Evolutionary conservation across 257 asterid genomes (phyloP), one percentile per base, ranked within the genome.

Genomic region (Mitragyna speciosa): DNA sequence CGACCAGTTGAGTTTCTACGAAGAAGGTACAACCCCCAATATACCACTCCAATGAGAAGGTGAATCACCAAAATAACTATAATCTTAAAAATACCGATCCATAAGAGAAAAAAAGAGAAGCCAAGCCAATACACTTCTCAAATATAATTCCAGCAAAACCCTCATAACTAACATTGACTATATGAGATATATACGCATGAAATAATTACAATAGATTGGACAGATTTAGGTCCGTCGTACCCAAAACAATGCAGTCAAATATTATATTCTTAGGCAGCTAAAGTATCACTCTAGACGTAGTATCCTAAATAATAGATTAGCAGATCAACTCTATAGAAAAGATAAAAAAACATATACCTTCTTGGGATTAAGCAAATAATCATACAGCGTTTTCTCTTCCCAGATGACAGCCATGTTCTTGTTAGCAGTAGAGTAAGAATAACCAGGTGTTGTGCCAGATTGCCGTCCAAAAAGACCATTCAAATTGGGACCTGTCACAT

Each of bases 391-490:
- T n/a, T 85, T 92, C 88, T 95, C 98, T 86, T 79, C 98, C 99
- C 99, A 95, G 11, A 0, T 76, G 59, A 95, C 99, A 78, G 98
- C 98, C 98, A 82, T 93, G 81, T 76, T 90, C 91, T 93, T 94
- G 91, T 93, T 94, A 52, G 98, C 98, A 76, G 96, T 87, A 47
- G 98, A 93, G 88, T 93, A 94, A 14, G 98, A 94, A 83, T 93
- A 94, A 26, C 98, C 98, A 17, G 97, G 83, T 73, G 97, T 90
- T n/a, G 97, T 93, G 30, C 98, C 98, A 56, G 97, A 92, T 75
- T 91, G 98, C 82, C 97, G 90, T 70, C 97, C 98, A 71, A 94
- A 94, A 36, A 94, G 97, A 26, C 98, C 98, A 78, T 87, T 92
- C 97, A 94, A 86, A 79, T 94, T 94, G 58, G 98, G 98, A 28